Base-by-base conservation (phyloP, 352 stramenopile genomes). In the Phytophthora ohioensis region DNA sequence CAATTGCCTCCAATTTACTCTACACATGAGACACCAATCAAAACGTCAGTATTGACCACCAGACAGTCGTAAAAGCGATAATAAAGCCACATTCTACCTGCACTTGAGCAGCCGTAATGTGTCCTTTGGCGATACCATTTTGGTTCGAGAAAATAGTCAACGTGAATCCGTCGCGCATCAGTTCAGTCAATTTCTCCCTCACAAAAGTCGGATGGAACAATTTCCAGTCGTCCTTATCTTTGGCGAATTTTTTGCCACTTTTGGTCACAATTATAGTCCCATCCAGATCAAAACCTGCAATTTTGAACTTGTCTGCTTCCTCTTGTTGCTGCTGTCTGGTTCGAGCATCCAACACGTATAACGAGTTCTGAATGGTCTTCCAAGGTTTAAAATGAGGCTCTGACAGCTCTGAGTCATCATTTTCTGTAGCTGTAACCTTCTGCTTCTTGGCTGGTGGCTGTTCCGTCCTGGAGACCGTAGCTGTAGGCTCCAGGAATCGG, bases 101-200 rank as follows among this genome's bases (percentile, higher is more conserved):
- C 17, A 96, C 75, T 55, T 93, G 82, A 0, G 54, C 58, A 2
- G 67, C 81, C 2, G 68, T 82, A 5, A 87, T 82, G 31, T 94
- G 92, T 46, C 89, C 88, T 69, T 92, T 93, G 39, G 83, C 84
- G 27, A 96, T 75, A 9, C 89, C 89, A 41, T 94, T 93, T 61
- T 96, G 89, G 75, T 96, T 96, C 21, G 89, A 96, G 48, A 95
- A 84, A 35, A 96, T 81, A 5, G 85, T 77, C 12, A 96, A 66
- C 39, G 73, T 70, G 60, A 81, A 94, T 0, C 82, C 84, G 7
- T 86, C 69, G 7, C 58, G 55, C 12, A 67, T 70, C 32, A 95
- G 68, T 21, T 85, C 64, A 31, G 65, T 38, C 17, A 96, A 71
- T 53, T 90, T 93, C 1, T 75, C 39, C 1, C 56, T 60, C 21